Evolutionary conservation across 2,329 filamentous ascomycete species (phyloP).

Genomic region (Tolypocladium capitatum): DNA sequence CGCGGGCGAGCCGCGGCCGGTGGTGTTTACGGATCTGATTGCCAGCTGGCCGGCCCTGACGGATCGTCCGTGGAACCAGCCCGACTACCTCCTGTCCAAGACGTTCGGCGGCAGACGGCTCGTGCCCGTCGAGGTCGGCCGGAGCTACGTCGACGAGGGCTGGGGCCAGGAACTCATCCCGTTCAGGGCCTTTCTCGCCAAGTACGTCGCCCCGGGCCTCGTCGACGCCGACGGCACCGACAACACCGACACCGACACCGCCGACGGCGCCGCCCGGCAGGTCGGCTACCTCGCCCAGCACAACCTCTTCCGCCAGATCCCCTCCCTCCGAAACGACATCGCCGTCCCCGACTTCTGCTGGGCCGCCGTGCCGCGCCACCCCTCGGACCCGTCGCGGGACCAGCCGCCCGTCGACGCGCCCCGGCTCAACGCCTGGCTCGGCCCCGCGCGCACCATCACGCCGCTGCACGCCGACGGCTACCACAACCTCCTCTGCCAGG

Average conservation of each 20-base stretch:
- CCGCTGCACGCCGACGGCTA: conserved; percentile 90
- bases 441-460: conserved; percentile 75
- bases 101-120: conserved; percentile 68
- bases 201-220: conserved; percentile 34
- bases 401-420: conserved; percentile 41
- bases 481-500: conserved; percentile 82
- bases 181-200: conserved; percentile 56
- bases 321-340: conserved; percentile 62
- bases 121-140: conserved; percentile 74
- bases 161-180: conserved; percentile 75
- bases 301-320: conserved; percentile 73
- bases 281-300: conserved; percentile 86
- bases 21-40: conserved; percentile 56
- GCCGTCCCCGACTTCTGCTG: conserved; percentile 75
- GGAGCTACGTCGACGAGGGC: conserved; percentile 72
- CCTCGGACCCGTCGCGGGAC: conserved; percentile 19
- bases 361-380: conserved; percentile 48
- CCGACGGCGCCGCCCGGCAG: conserved; percentile 1
- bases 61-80: conserved; percentile 55
- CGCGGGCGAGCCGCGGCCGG: conserved; percentile 35
- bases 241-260: conserved; percentile 4
- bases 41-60: conserved; percentile 63
- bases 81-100: conserved; percentile 56
- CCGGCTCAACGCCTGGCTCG: conserved; percentile 83
- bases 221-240: conserved; percentile 5